Percentiles rank a stretch among this genome's conserved stretches.
Conservation (phyloP, 2,329 filamentous ascomycete species). For the Cytospora mali region DNA sequence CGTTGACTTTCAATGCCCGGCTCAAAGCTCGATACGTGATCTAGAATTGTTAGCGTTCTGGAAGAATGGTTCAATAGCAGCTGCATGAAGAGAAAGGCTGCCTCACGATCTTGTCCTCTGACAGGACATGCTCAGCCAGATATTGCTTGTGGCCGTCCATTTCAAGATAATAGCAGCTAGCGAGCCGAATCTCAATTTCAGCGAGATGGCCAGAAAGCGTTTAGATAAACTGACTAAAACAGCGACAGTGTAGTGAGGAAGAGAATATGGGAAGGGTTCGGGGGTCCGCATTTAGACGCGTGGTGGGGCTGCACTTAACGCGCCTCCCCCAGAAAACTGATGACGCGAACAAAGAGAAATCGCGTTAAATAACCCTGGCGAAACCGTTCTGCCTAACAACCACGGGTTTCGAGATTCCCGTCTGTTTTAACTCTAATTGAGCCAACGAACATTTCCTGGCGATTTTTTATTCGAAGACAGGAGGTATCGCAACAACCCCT, state of each 20-base stretch:
- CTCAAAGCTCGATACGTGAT: conserved; percentile 86
- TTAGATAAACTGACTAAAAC: neutral
- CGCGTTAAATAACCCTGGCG: neutral
- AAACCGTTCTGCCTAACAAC: neutral
- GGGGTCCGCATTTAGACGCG: neutral
- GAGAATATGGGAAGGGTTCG: neutral
- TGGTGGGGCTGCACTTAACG: conserved; percentile 19
- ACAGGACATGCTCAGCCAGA: conserved; percentile 74
- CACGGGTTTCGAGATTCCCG: neutral
- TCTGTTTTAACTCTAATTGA: neutral
- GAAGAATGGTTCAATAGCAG: conserved; percentile 7
- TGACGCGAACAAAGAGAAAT: conserved; percentile 9
- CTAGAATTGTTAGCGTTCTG: conserved; percentile 48
- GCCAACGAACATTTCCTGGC: neutral
- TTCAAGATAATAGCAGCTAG: neutral
- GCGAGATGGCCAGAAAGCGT: neutral
- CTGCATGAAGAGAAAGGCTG: conserved; percentile 16
- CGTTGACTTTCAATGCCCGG: conserved; percentile 79
- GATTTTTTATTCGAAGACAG: neutral
- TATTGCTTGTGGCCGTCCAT: conserved; percentile 71
- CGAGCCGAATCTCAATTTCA: neutral
- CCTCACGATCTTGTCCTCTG: conserved; percentile 71
- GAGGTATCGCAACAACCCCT: neutral
- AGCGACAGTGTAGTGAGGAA: neutral
- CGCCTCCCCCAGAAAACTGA: conserved; percentile 15